phyloP scores from a whole-genome alignment of 2,329 filamentous ascomycete genomes.

The Zymoseptoria crescenta region DNA sequence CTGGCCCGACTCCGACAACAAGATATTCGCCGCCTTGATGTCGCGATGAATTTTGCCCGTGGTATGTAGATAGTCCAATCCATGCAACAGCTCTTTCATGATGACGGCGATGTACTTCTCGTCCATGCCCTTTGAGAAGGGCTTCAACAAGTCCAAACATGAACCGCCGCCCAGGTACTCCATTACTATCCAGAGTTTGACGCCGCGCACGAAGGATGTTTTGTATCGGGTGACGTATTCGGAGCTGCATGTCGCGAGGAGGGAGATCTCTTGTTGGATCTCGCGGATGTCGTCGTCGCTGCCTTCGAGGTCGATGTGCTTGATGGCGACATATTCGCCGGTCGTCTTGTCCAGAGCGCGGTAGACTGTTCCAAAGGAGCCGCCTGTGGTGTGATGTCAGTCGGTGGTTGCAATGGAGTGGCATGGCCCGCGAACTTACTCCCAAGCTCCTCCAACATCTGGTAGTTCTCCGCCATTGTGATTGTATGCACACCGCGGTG shows the following conservation, averaged over 20 bases:
- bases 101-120: slow-evolving; percentile 91
- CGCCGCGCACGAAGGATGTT: slow-evolving; percentile 87
- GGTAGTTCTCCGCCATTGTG: slow-evolving; percentile 72
- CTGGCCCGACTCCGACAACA: slow-evolving; percentile 80
- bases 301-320: slow-evolving; percentile 97
- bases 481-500: slow-evolving; percentile 1
- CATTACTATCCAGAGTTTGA: slow-evolving; percentile 99
- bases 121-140: slow-evolving; percentile 62
- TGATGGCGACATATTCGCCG: slow-evolving; percentile 91
- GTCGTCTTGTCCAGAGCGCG: slow-evolving; percentile 88
- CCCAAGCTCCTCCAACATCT: slow-evolving; percentile 92
- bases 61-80: slow-evolving; percentile 87
- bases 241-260: slow-evolving; percentile 90
- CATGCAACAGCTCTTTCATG: slow-evolving; percentile 80
- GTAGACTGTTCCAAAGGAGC: slow-evolving; percentile 94
- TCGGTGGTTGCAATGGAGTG: background rate
- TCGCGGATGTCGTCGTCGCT: slow-evolving; percentile 98
- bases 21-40: slow-evolving; percentile 96
- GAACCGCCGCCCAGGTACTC: slow-evolving; percentile 93
- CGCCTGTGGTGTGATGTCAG: slow-evolving; percentile 48
- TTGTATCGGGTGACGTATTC: slow-evolving; percentile 94
- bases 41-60: slow-evolving; percentile 96
- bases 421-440: slow-evolving; percentile 52
- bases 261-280: slow-evolving; percentile 93
- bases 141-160: slow-evolving; percentile 88